These are phyloP conservation scores for Microsporum audouinii DNA, from an alignment of 2,329 filamentous ascomycete species.

Conservation along the genomic window DNA sequence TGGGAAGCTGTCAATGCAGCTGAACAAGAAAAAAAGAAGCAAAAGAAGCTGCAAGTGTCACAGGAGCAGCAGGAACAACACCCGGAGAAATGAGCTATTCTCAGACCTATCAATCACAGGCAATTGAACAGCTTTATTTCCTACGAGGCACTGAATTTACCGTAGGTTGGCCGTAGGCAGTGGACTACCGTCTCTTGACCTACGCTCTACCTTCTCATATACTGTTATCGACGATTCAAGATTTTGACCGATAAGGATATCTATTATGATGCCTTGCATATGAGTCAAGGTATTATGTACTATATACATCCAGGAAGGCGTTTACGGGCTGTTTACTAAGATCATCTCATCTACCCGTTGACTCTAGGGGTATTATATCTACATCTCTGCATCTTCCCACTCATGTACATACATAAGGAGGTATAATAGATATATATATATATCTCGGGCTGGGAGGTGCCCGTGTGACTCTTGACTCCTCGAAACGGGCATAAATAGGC, in stretches of 20 bases:
- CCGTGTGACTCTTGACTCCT: neutral
- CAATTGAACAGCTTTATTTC: too few species aligned
- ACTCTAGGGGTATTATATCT: neutral
- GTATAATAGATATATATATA: neutral
- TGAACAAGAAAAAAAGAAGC: slow-evolving; percentile 13
- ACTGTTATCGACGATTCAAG: too few species aligned
- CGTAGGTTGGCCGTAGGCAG: too few species aligned
- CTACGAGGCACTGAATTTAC: too few species aligned
- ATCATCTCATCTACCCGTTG: neutral
- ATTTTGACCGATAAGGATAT: too few species aligned
- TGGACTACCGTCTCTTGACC: neutral
- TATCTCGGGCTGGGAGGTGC: neutral
- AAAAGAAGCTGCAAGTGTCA: neutral
- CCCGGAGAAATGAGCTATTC: slow-evolving; percentile 17
- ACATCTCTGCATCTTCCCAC: neutral
- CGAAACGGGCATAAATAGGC: neutral
- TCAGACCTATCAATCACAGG: too few species aligned
- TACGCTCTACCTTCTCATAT: too few species aligned
- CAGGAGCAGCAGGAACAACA: slow-evolving; percentile 21
- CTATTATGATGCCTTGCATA: slow-evolving; percentile 11
- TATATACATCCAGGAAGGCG: neutral
- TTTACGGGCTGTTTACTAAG: neutral
- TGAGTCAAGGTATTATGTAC: neutral
- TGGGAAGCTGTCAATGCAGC: slow-evolving; percentile 26
- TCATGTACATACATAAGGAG: neutral